Conservation (phyloP, 2,329 filamentous ascomycete species). For the Aspergillus brasiliensis region DNA sequence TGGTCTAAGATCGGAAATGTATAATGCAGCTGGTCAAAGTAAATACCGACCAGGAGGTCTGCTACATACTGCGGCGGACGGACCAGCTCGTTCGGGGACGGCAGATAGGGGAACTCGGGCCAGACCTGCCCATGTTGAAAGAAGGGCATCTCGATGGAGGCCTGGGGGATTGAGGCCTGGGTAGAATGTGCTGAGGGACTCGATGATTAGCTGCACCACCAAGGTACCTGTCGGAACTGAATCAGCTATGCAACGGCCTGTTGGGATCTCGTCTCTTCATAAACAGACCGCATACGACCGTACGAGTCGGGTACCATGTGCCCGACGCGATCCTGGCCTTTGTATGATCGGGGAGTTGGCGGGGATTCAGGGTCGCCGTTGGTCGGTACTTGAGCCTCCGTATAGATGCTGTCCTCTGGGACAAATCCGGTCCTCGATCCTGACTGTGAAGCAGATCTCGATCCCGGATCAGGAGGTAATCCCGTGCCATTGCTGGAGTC, state of each 20-base stretch:
- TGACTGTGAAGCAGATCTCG: too few species aligned
- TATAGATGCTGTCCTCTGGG: too few species aligned
- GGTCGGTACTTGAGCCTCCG: too few species aligned
- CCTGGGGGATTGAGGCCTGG: background rate
- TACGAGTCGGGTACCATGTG: background rate
- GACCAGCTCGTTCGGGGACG: background rate
- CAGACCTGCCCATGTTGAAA: constrained; percentile 6
- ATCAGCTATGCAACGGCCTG: too few species aligned
- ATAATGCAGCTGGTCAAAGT: constrained; percentile 9
- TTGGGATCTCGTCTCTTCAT: background rate
- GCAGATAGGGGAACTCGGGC: constrained; percentile 6
- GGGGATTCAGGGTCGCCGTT: background rate
- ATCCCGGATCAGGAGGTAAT: background rate
- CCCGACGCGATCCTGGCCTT: background rate
- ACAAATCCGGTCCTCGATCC: too few species aligned
- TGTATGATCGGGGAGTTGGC: background rate
- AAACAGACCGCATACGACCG: background rate
- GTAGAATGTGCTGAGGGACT: too few species aligned
- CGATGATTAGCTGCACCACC: background rate
- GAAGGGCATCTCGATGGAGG: background rate
- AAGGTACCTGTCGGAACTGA: background rate
- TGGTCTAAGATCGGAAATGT: constrained; percentile 7
- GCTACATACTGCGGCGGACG: constrained; percentile 2
- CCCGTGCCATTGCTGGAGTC: background rate
- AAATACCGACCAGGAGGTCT: constrained; percentile 3